A percentile compares a stretch with the other conserved stretches of the same genome.
Conservation (phyloP, 2,329 filamentous ascomycete species). For the Fusarium sp. region DNA sequence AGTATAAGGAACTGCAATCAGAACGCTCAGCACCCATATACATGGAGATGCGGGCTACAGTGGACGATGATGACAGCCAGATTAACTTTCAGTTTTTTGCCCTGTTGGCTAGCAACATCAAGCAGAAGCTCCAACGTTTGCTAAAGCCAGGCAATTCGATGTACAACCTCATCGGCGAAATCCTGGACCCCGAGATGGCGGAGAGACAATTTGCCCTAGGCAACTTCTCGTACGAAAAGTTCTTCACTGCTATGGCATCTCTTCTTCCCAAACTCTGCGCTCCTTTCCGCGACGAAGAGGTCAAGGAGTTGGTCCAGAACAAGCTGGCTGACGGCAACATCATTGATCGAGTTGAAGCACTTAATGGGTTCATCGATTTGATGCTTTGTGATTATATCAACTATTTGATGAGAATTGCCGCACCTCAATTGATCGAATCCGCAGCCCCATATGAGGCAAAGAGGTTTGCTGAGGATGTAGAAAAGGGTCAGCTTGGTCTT, state of each 20-base stretch:
- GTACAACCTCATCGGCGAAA: conserved; percentile 79
- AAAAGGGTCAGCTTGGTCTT: conserved; percentile 66
- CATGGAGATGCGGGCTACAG: conserved; percentile 71
- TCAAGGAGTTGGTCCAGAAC: conserved; percentile 75
- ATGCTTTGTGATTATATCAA: conserved; percentile 87
- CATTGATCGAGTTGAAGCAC: conserved; percentile 80
- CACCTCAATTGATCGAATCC: conserved; percentile 77
- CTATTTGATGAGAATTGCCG: conserved; percentile 79
- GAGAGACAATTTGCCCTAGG: conserved; percentile 76
- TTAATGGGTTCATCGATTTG: conserved; percentile 80
- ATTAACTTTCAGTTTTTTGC: conserved; percentile 76
- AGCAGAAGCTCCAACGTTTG: conserved; percentile 78
- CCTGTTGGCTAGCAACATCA: conserved; percentile 77
- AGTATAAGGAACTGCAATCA: conserved; percentile 69
- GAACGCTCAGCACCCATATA: conserved; percentile 64
- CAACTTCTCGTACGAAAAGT: conserved; percentile 83
- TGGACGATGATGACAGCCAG: conserved; percentile 74
- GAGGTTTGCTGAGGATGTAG: conserved; percentile 74
- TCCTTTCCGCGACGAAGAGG: conserved; percentile 81
- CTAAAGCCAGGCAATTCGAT: conserved; percentile 78
- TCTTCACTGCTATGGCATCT: conserved; percentile 80
- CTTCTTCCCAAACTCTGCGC: conserved; percentile 85
- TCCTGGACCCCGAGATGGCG: conserved; percentile 79
- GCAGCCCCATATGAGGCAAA: conserved; percentile 80
- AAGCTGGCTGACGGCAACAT: conserved; percentile 72